Evolutionary conservation across 805 yeast species (phyloP), one percentile per base, ranked within the genome.

Genomic region (Saturnispora sekii): DNA sequence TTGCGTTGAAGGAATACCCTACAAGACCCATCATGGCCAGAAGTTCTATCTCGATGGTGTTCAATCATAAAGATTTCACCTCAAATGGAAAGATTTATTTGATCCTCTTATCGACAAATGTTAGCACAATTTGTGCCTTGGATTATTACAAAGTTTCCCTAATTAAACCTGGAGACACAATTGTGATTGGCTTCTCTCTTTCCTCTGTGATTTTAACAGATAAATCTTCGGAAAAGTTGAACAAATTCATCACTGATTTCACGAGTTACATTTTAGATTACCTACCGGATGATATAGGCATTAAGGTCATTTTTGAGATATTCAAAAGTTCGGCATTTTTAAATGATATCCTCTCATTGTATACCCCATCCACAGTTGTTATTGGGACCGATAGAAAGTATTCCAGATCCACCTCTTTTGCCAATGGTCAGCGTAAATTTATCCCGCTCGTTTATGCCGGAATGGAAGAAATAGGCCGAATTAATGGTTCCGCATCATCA

Each of bases 61-160:
- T 64, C 40, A 69, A 67, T 49, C 78, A 73, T 55, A 52, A 62
- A 14, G 59, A 63, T 29, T 70, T 58, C 21, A 46, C 46, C 16
- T 48, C 37, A n/a, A 40, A 50, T 2, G 30, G 50, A 21, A 57
- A 53, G 41, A 56, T 49, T 35, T 56, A 58, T 46, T 45, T 83
- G 48, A 73, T 79, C 11, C 76, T 80, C 53, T 68, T 84, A 35
- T 69, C 79, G 45, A 86, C 83, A 5, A 66, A 85, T 46, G 68
- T 66, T 39, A 84, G 81, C 60, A 80, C 93, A 0, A 79, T 89
- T 84, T 81, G 78, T 28, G 77, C 85, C 1, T 61, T 84, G 14
- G 90, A 84, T 57, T 84, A 81, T 73, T 66, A 76, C 9, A 55
- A 81, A 14, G 65, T 66, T 35, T 65, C 68, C 37, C 60, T 79